phyloP scores from a whole-genome alignment of 148 eudicot genomes.

The Linanthus parryae region DNA sequence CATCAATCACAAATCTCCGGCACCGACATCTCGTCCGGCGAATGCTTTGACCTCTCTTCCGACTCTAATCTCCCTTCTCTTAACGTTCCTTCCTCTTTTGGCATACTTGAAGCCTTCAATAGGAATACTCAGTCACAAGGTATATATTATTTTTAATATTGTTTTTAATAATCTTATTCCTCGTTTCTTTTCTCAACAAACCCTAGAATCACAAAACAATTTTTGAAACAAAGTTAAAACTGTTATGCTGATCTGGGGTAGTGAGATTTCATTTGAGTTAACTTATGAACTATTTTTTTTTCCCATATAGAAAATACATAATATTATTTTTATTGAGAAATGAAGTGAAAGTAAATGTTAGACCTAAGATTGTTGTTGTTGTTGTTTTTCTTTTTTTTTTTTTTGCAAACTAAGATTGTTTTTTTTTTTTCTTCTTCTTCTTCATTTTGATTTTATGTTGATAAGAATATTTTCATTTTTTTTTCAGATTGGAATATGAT shows the following conservation, averaged over 20 bases:
- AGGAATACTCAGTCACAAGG: conserved; percentile 58
- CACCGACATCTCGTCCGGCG: conserved; percentile 21
- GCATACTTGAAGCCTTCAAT: conserved; percentile 64
- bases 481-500: conserved; percentile 65
- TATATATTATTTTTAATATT: too few species aligned
- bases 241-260: too few species aligned
- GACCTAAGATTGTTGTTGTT: too few species aligned
- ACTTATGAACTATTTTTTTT: too few species aligned
- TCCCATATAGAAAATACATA: too few species aligned
- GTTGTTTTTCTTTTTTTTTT: background rate
- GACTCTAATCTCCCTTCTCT: conserved; percentile 30
- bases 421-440: background rate
- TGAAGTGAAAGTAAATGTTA: too few species aligned
- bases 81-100: conserved; percentile 50
- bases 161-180: background rate
- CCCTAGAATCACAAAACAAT: too few species aligned
- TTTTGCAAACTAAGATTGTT: background rate
- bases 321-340: too few species aligned
- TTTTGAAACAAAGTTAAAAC: too few species aligned
- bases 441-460: background rate
- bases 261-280: too few species aligned
- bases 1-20: conserved; percentile 30
- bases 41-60: conserved; percentile 41
- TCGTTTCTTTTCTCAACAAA: background rate
- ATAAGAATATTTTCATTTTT: background rate